Evolutionary conservation across 495 filamentous ascomycete genomes (phyloP), one percentile per base, ranked within the genome.

Genomic region (Neurospora intermedia): DNA sequence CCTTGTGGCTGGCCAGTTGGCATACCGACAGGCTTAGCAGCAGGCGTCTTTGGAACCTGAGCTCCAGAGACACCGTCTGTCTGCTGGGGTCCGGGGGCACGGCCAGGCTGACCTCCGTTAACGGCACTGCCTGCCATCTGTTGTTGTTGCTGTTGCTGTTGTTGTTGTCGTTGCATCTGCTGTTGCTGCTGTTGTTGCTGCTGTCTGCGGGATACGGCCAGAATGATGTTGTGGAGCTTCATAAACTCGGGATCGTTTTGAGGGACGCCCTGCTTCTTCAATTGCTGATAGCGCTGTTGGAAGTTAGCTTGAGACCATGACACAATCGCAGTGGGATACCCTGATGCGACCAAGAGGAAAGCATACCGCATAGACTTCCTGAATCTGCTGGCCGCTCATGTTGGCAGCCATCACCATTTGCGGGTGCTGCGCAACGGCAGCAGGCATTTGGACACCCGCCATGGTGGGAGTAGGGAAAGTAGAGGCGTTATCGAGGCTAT

Each of bases 231-330:
- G 69, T 91, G 88, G 16, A 88, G 87, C 82, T 93, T 94, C 71
- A 91, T 82, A 77, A 90, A 92, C 79, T 97, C 94, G 43, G 94
- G 93, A 78, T 97, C 91, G 73, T 86, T 89, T 72, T 88, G 86
- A 18, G 89, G 86, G 20, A 94, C 89, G 43, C 92, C 92, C 73
- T 90, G 85, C 39, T 89, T 84, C 84, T 92, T 92, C 90, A 97
- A 90, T 80, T 92, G 90, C 75, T 91, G 89, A 78, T 88, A 95
- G 83, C 91, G 93, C 93, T 97, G 78, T 43, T 54, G 15, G 15
- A 45, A 59, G 73, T 79, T 83, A 74, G 84, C 81, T 76, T 76
- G 71, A 66, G 62, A 70, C 72, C 35, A 76, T 70, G 35, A 70
- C 39, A 69, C 46, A 27, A 40, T 48, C 16, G 46, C 18, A 43